These are phyloP conservation scores for Emergomyces orientalis DNA, from an alignment of 2,329 filamentous ascomycete species.

Conservation along the genomic window DNA sequence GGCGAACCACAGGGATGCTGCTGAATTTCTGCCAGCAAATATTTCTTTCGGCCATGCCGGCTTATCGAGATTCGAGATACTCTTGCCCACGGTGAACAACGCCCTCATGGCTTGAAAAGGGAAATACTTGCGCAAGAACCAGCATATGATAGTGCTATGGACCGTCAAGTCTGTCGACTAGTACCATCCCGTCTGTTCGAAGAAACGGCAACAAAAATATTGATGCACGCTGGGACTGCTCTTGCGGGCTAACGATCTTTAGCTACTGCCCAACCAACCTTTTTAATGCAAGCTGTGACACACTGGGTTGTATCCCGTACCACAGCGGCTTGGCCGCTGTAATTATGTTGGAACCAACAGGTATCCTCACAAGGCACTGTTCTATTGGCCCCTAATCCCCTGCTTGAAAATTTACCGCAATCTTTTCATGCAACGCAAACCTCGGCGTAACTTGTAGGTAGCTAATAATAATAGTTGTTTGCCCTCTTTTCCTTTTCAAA, in stretches of 20 bases:
- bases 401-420: not conserved
- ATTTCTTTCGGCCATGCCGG: no score
- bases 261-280: not conserved
- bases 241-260: not conserved
- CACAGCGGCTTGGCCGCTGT: not conserved
- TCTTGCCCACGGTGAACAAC: not conserved
- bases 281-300: not conserved
- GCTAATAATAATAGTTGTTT: not conserved
- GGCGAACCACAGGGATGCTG: not conserved
- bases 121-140: no score
- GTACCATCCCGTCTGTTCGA: no score
- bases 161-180: not conserved
- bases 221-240: not conserved
- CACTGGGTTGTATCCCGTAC: not conserved
- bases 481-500: not conserved
- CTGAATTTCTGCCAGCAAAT: not conserved
- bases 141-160: not conserved
- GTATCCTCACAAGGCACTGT: not conserved
- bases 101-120: not conserved
- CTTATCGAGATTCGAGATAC: not conserved
- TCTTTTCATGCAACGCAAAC: not conserved
- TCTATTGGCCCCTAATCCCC: not conserved
- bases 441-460: not conserved
- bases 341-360: not conserved
- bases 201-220: not conserved